Base-by-base conservation (phyloP, 2,329 filamentous ascomycete species). In the Cadophora malorum region DNA sequence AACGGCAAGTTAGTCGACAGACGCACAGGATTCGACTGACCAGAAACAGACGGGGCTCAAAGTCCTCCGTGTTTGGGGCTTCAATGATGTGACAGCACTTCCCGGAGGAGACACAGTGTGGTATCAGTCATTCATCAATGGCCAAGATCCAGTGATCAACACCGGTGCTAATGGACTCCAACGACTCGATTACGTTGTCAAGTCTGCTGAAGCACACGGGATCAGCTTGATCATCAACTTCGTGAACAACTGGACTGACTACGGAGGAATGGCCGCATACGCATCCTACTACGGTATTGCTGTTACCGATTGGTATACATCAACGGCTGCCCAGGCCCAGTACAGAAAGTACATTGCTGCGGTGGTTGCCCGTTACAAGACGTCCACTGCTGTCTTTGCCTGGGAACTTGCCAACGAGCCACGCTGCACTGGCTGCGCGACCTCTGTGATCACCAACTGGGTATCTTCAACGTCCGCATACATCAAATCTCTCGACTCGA, bases 401-500 rank as follows among this genome's bases (percentile, higher is more conserved):
- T 92, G 90, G 90, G 89, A 92, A 73, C 80, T 92, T 1, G 86
- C 83, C 63, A 92, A 91, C 71, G 90, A 91, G 78, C 86, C 89
- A n/a, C 82, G 89, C 67, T 91, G 89, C 79, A 81, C 82, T 12
- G 84, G 86, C 12, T 91, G 89, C 75, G 79, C 80, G 41, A 85
- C 86, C 0, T 81, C 83, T 7, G 83, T 89, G 16, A 81, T 91
- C 68, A 84, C 83, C 49, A 80, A 85, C 55, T 92, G 89, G 90
- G 86, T 86, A 12, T 80, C 81, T 47, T 79, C 78, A 1, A 87
- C 83, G 0, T 88, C 85, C 35, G 79, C 82, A 7, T 91, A 90
- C 75, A 86, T 92, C 78, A 91, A 91, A 78, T 83, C 81, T 7
- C 80, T 91, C 19, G 89, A 91, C 72, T 72, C 82, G 0, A 79